Conservation (phyloP, 1,284 basidiomycete genomes). For the Ceratobasidium sp. region DNA sequence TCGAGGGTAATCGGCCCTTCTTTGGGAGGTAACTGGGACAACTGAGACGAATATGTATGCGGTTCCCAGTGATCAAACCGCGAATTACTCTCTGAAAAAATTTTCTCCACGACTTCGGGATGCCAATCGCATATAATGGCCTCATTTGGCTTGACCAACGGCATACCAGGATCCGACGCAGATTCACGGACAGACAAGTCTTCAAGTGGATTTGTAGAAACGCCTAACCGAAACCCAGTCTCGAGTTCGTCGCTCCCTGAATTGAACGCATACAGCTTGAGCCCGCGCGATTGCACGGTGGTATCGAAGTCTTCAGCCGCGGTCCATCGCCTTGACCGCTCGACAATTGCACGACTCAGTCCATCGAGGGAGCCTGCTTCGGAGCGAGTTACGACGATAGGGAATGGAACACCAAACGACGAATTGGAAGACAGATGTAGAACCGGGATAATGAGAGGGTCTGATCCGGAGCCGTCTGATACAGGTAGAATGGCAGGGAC, state of each 20-base stretch:
- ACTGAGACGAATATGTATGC: background rate
- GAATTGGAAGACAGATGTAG: conserved; percentile 56
- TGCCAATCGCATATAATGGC: conserved; percentile 89
- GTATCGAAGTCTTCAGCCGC: background rate
- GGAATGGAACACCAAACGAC: conserved; percentile 80
- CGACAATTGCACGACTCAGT: conserved; percentile 77
- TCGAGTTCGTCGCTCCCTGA: conserved; percentile 1
- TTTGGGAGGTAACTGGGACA: conserved; percentile 58
- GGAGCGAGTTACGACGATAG: conserved; percentile 74
- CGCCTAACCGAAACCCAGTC: conserved; percentile 32
- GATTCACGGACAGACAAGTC: conserved; percentile 1
- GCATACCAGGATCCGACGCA: background rate
- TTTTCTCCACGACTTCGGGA: conserved; percentile 76
- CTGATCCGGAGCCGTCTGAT: conserved; percentile 50
- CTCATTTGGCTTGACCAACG: conserved; percentile 60
- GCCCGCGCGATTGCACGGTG: background rate
- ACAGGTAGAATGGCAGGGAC: conserved; percentile 56
- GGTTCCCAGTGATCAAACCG: conserved; percentile 71
- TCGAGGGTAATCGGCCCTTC: conserved; percentile 79
- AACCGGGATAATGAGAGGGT: conserved; percentile 80
- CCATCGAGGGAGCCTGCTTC: conserved; percentile 69
- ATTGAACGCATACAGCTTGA: conserved; percentile 16
- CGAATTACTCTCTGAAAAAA: conserved; percentile 72
- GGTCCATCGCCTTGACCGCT: conserved; percentile 77
- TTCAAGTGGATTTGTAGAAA: background rate